phyloP scores from a whole-genome alignment of 352 stramenopile species.

The Globisporangium spiculum region DNA sequence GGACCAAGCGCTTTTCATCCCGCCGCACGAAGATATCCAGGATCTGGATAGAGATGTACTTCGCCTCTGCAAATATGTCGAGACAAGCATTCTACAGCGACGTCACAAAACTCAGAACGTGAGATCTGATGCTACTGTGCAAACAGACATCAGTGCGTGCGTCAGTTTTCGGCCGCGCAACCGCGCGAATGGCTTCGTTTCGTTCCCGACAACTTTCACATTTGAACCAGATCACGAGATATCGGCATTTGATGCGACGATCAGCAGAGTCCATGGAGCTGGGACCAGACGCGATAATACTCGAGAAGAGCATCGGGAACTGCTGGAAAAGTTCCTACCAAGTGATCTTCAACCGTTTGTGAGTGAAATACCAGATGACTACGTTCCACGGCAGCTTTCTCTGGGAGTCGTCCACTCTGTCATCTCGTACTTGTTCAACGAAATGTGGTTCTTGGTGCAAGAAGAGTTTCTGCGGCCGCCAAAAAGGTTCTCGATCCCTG shows the following conservation, averaged over 20 bases:
- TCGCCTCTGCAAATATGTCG: constrained; percentile 31
- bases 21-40: constrained; percentile 43
- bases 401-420: constrained; percentile 32
- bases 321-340: constrained; percentile 35
- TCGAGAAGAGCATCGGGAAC: constrained; percentile 23
- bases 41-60: constrained; percentile 42
- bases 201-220: constrained; percentile 7
- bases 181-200: constrained; percentile 20
- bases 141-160: constrained; percentile 39
- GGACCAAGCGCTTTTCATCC: constrained; percentile 63
- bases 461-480: constrained; percentile 28
- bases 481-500: constrained; percentile 16
- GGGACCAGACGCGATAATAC: background rate
- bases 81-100: constrained; percentile 25
- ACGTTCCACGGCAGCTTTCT: constrained; percentile 35
- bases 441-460: constrained; percentile 40
- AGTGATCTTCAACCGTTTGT: constrained; percentile 30
- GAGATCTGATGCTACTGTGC: constrained; percentile 8
- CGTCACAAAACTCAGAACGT: background rate
- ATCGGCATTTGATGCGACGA: background rate
- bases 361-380: constrained; percentile 29
- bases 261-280: background rate
- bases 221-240: constrained; percentile 11
- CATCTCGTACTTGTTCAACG: constrained; percentile 52
- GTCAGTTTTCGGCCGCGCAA: constrained; percentile 15